Evolutionary conservation across 495 filamentous ascomycete species (phyloP).

Genomic region (Hypoxylon crocopeplum): DNA sequence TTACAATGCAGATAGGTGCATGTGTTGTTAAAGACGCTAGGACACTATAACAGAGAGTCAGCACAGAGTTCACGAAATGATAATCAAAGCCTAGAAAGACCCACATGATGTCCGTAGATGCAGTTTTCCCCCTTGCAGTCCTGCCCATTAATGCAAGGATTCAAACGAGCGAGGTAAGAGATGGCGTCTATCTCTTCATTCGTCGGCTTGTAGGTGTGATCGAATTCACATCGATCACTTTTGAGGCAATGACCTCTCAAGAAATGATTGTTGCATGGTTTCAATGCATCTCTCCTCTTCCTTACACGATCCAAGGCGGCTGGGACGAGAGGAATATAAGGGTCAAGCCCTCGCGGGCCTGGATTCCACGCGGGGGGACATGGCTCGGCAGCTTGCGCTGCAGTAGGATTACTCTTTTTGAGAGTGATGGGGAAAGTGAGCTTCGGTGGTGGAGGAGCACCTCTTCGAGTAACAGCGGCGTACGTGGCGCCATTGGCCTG

Average conservation of each 20-base stretch:
- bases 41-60: constrained; percentile 41
- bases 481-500: constrained; percentile 32
- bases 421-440: constrained; percentile 41
- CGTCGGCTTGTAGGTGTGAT: constrained; percentile 74
- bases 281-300: constrained; percentile 75
- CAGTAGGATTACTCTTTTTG: constrained; percentile 8
- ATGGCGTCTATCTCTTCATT: constrained; percentile 71
- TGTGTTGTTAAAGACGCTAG: constrained; percentile 47
- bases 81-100: constrained; percentile 10
- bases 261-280: constrained; percentile 87
- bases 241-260: constrained; percentile 76
- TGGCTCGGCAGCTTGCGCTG: no score
- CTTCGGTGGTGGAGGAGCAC: constrained; percentile 46
- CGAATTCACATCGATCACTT: constrained; percentile 74
- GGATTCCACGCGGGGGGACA: constrained; percentile 53
- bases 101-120: constrained; percentile 79
- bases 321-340: constrained; percentile 54
- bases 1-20: constrained; percentile 56
- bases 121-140: constrained; percentile 78
- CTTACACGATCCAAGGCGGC: constrained; percentile 76
- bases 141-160: constrained; percentile 76
- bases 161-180: constrained; percentile 74
- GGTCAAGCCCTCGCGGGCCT: constrained; percentile 58
- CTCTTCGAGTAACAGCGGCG: constrained; percentile 42
- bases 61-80: background rate